Conservation (phyloP, 1,284 basidiomycete genomes). For the Ceratobasidium sp. region DNA sequence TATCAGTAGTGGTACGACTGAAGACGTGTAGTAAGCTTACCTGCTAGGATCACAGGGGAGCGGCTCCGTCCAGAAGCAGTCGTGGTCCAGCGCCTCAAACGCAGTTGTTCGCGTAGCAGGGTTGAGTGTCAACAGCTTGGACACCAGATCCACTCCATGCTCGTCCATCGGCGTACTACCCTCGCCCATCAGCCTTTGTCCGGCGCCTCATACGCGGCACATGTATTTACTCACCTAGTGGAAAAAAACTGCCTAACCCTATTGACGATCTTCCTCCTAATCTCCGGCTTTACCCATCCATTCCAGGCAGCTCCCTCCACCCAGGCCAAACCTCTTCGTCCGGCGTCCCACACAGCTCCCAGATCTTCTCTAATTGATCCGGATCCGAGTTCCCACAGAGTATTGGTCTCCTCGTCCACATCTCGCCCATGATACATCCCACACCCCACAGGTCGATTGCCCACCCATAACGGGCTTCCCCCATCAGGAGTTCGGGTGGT, state of each 20-base stretch:
- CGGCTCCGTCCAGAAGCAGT: conserved; percentile 80
- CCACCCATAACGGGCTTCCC: conserved; percentile 88
- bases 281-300: conserved; percentile 72
- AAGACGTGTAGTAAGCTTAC: conserved; percentile 58
- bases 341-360: conserved; percentile 87
- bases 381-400: conserved; percentile 88
- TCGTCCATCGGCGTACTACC: conserved; percentile 29
- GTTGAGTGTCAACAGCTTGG: conserved; percentile 60
- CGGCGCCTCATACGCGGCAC: conserved; percentile 38
- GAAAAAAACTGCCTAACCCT: conserved; percentile 36
- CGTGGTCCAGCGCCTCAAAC: conserved; percentile 58
- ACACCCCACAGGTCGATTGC: conserved; percentile 99
- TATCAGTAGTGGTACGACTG: neutral
- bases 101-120: conserved; percentile 63
- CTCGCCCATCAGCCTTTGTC: conserved; percentile 17
- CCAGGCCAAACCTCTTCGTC: conserved; percentile 81
- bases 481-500: conserved; percentile 93
- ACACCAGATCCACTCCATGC: conserved; percentile 55
- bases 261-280: conserved; percentile 47
- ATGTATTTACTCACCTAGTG: conserved; percentile 21
- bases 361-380: conserved; percentile 92
- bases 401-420: conserved; percentile 90
- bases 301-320: conserved; percentile 79
- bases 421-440: conserved; percentile 96
- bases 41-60: conserved; percentile 83